Percentiles rank a stretch among this genome's conserved stretches.
These are phyloP conservation scores for Phytomonas sp. DNA, from an alignment of 208 protist species.

Conservation along the genomic window DNA sequence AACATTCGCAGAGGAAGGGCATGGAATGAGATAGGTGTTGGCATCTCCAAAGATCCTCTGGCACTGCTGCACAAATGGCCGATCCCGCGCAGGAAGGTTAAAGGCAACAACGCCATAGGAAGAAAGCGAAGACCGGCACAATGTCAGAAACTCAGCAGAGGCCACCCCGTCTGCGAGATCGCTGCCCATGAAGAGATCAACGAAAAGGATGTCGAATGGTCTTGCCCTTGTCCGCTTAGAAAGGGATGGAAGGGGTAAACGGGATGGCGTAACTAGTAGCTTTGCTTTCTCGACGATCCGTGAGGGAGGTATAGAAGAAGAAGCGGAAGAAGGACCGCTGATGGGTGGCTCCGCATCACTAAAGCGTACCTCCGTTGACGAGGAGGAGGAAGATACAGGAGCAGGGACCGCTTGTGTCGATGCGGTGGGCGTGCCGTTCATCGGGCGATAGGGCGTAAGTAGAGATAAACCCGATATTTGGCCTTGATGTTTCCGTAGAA, in stretches of 20 bases:
- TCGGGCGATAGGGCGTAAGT: neutral
- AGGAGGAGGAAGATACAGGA: too few species aligned
- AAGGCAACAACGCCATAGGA: constrained; percentile 70
- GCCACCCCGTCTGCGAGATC: constrained; percentile 30
- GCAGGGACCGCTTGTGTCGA: neutral
- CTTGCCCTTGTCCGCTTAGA: neutral
- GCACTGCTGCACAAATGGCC: constrained; percentile 45
- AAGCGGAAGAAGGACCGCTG: neutral
- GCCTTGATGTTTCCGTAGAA: neutral
- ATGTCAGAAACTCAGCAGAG: constrained; percentile 38
- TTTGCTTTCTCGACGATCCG: neutral
- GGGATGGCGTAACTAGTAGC: neutral
- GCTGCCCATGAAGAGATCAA: constrained; percentile 79
- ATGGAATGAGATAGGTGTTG: constrained; percentile 65
- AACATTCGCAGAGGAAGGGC: constrained; percentile 56
- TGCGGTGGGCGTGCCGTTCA: neutral
- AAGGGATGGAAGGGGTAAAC: neutral
- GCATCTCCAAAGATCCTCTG: constrained; percentile 37
- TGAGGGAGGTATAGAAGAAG: neutral
- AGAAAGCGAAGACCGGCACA: constrained; percentile 40
- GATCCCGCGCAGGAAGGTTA: constrained; percentile 51
- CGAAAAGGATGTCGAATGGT: constrained; percentile 70
- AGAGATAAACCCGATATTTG: neutral
- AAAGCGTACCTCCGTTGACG: too few species aligned
- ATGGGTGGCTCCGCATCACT: too few species aligned